phyloP scores from a whole-genome alignment of 1,284 basidiomycete species.

The Peniophora sp. region DNA sequence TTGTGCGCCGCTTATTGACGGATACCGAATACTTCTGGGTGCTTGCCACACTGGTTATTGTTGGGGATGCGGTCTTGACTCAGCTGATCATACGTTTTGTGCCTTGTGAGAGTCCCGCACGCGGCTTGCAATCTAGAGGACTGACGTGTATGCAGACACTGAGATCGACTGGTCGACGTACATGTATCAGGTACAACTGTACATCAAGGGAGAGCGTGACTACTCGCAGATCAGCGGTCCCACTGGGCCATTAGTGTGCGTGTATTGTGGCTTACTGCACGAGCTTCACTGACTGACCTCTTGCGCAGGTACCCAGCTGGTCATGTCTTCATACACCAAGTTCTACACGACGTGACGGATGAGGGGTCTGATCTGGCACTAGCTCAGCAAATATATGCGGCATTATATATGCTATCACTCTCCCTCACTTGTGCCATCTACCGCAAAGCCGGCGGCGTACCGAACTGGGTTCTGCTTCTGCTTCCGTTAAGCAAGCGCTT shows the following conservation, averaged over 20 bases:
- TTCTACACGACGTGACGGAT: conserved; percentile 63
- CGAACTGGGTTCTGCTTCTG: conserved; percentile 76
- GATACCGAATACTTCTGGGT: conserved; percentile 60
- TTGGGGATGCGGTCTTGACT: conserved; percentile 71
- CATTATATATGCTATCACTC: conserved; percentile 65
- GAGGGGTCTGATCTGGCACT: conserved; percentile 53
- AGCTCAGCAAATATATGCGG: conserved; percentile 76
- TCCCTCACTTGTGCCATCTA: conserved; percentile 65
- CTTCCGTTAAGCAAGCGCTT: conserved; percentile 87
- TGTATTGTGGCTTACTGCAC: conserved; percentile 19
- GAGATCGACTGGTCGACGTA: conserved; percentile 98
- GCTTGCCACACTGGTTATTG: conserved; percentile 52
- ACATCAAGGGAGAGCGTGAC: conserved; percentile 77
- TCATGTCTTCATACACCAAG: conserved; percentile 79
- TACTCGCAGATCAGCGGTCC: conserved; percentile 86
- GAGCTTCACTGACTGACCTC: conserved; percentile 2
- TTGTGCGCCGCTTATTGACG: conserved; percentile 34
- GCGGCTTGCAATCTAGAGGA: conserved; percentile 3
- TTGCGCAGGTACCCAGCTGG: conserved; percentile 84
- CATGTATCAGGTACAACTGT: conserved; percentile 79
- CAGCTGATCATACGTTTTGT: conserved; percentile 73
- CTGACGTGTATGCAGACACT: conserved; percentile 59
- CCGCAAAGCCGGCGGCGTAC: conserved; percentile 49
- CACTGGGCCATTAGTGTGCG: conserved; percentile 88
- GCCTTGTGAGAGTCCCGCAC: conserved; percentile 53